These are phyloP conservation scores for Leonotis leonurus DNA, from an alignment of 257 asterid species.

Conservation along the genomic window DNA sequence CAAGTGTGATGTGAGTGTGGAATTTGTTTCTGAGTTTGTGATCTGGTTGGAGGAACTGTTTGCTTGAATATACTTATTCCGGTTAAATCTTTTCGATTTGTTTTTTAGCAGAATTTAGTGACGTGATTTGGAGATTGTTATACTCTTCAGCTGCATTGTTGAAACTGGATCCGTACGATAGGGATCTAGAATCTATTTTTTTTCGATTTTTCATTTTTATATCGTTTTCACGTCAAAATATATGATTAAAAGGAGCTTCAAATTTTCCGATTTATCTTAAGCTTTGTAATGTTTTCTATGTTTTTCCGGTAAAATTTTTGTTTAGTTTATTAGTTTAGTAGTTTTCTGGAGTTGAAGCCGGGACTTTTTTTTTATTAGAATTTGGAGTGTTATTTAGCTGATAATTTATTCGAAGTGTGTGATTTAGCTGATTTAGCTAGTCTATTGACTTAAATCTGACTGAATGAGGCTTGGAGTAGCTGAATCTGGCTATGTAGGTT, in stretches of 20 bases:
- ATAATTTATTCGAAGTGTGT: too few species aligned
- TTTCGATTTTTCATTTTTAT: background rate
- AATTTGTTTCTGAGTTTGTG: slow-evolving; percentile 1
- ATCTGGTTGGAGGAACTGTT: slow-evolving; percentile 19
- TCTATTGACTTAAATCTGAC: slow-evolving; percentile 3
- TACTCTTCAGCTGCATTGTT: slow-evolving; percentile 1
- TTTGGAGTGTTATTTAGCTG: background rate
- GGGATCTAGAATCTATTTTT: background rate
- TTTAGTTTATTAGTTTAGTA: background rate
- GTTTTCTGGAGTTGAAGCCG: background rate
- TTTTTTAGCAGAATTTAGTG: slow-evolving; percentile 3
- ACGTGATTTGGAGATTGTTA: background rate
- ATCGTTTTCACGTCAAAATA: background rate
- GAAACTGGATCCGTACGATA: slow-evolving; percentile 9
- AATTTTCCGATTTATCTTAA: background rate
- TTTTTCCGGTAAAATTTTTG: background rate
- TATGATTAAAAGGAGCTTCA: background rate
- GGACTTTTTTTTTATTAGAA: background rate
- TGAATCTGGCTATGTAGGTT: background rate
- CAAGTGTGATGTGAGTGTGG: background rate
- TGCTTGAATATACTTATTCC: too few species aligned
- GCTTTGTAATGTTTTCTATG: background rate
- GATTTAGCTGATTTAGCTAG: background rate
- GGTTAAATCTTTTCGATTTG: slow-evolving; percentile 1
- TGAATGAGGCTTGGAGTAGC: background rate